Conservation (phyloP, 1,284 basidiomycete genomes). For the Ceratobasidium sp. region DNA sequence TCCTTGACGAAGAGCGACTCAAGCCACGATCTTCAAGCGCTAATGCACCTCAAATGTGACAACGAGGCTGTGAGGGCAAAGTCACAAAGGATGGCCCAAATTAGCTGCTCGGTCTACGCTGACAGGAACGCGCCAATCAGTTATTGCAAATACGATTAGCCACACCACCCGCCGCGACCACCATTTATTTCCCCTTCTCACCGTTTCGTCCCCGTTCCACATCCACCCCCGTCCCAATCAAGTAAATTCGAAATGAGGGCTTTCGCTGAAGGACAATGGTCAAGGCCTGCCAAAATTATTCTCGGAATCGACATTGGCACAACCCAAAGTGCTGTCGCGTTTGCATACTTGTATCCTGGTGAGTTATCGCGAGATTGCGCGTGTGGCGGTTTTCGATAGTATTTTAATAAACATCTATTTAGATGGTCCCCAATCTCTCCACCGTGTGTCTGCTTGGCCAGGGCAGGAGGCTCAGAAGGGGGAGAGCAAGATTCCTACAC, state of each 20-base stretch:
- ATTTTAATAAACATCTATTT: background rate
- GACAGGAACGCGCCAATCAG: conserved; percentile 39
- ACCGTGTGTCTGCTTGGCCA: conserved; percentile 40
- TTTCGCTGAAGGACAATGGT: conserved; percentile 41
- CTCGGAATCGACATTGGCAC: conserved; percentile 46
- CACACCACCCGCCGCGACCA: background rate
- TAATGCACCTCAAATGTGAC: background rate
- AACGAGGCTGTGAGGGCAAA: background rate
- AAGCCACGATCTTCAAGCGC: background rate
- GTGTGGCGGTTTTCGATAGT: too few relatives aligned
- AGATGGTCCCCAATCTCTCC: conserved; percentile 18
- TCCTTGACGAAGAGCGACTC: background rate
- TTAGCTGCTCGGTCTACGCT: background rate
- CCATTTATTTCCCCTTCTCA: background rate
- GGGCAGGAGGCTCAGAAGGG: conserved; percentile 28
- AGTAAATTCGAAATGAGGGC: conserved; percentile 23
- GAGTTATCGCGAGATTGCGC: too few relatives aligned
- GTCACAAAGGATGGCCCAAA: background rate
- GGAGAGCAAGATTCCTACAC: conserved; percentile 44
- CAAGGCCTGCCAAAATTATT: conserved; percentile 29
- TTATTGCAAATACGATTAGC: conserved; percentile 12
- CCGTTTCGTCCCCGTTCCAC: background rate
- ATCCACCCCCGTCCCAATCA: background rate
- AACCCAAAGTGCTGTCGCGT: conserved; percentile 31
- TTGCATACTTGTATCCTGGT: conserved; percentile 31